A percentile compares a stretch with the other conserved stretches of the same genome.
These are phyloP conservation scores for Candida pseudoglaebosa DNA, from an alignment of 805 yeast genomes.

Conservation along the genomic window DNA sequence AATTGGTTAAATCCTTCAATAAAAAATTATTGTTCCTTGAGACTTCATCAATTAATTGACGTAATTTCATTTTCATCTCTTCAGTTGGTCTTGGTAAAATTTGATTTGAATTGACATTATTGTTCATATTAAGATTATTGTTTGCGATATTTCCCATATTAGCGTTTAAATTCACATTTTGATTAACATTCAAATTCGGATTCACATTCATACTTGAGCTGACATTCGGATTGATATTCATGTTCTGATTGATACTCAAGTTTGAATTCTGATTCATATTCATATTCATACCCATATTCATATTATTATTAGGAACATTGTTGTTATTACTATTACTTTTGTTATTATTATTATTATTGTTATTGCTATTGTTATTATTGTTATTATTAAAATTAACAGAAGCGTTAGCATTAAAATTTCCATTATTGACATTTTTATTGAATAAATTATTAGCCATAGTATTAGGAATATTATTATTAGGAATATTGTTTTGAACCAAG, in stretches of 20 bases:
- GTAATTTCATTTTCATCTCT: conserved; percentile 59
- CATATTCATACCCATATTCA: no score
- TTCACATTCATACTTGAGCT: conserved; percentile 13
- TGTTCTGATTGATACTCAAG: no score
- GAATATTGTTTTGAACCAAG: not conserved
- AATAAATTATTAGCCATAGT: not conserved
- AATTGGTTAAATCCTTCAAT: conserved; percentile 60
- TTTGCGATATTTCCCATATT: conserved; percentile 14
- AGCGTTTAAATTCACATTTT: conserved; percentile 1
- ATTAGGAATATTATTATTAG: conserved; percentile 1
- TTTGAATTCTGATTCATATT: no score
- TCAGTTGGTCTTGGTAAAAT: conserved; percentile 43
- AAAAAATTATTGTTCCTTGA: conserved; percentile 58
- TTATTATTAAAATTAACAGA: conserved; percentile 7
- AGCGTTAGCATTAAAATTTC: not conserved
- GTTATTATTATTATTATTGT: conserved; percentile 1
- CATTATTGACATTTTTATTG: not conserved
- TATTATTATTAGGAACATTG: conserved; percentile 3
- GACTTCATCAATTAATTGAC: conserved; percentile 66
- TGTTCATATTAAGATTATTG: conserved; percentile 3
- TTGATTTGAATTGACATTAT: conserved; percentile 11
- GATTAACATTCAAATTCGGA: conserved; percentile 15
- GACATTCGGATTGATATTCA: conserved; percentile 7
- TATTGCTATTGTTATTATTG: conserved; percentile 1
- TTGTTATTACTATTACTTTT: not conserved